phyloP scores from a whole-genome alignment of 2,329 filamentous ascomycete species.

The Penicillium sp. region DNA sequence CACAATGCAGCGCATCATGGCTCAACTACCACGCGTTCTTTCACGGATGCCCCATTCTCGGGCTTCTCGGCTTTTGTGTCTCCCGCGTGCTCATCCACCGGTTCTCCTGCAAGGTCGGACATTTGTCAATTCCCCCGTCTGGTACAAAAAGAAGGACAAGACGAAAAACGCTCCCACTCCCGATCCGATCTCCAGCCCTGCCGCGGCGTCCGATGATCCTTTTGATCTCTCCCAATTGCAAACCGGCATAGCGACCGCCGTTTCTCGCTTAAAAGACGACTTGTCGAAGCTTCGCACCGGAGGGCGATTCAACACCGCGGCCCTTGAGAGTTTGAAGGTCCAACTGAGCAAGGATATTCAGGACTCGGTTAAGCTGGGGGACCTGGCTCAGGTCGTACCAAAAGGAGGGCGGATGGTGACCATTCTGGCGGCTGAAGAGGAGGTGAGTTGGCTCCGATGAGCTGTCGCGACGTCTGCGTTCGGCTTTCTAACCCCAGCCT shows the following conservation, averaged over 20 bases:
- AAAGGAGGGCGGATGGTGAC: slow-evolving; percentile 61
- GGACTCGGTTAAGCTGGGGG: slow-evolving; percentile 55
- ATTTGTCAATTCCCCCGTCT: slow-evolving; percentile 45
- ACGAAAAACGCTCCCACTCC: slow-evolving; percentile 45
- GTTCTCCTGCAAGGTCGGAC: slow-evolving; percentile 4
- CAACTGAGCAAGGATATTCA: slow-evolving; percentile 53
- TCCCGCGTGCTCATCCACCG: neutral
- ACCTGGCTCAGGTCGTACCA: slow-evolving; percentile 66
- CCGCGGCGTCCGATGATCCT: slow-evolving; percentile 49
- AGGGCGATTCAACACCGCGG: slow-evolving; percentile 61
- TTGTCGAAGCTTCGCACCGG: slow-evolving; percentile 62
- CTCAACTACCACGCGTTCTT: slow-evolving; percentile 6
- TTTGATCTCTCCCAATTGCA: slow-evolving; percentile 61
- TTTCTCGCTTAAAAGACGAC: slow-evolving; percentile 59
- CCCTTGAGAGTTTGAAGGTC: slow-evolving; percentile 62
- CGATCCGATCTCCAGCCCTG: slow-evolving; percentile 29
- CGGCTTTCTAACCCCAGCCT: neutral
- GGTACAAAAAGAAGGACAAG: slow-evolving; percentile 56
- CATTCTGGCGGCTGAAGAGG: slow-evolving; percentile 63
- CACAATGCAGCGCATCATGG: slow-evolving; percentile 17
- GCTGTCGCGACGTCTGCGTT: neutral
- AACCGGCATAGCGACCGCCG: slow-evolving; percentile 53
- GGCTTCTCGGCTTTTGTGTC: neutral
- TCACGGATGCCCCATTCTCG: neutral
- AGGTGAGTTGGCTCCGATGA: slow-evolving; percentile 46